These are phyloP conservation scores for Umbelopsis sp. DNA, from an alignment of 192 early-diverging fungal species.

Conservation along the genomic window DNA sequence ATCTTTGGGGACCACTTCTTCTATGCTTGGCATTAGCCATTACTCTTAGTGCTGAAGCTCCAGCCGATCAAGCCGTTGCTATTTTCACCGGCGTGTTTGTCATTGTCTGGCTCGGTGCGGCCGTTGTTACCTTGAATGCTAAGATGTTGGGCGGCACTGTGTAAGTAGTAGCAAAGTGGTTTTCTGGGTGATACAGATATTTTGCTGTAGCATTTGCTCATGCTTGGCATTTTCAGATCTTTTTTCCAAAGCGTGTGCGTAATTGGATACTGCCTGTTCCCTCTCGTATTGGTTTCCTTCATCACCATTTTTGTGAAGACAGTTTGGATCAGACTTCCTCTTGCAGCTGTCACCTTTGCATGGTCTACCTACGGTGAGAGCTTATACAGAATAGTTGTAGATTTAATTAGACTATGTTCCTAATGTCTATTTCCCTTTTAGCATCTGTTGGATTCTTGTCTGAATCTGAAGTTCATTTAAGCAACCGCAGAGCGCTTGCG, in stretches of 20 bases:
- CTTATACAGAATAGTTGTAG: neutral
- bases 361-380: slow-evolving; percentile 86
- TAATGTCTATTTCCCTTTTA: slow-evolving; percentile 32
- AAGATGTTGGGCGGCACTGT: slow-evolving; percentile 92
- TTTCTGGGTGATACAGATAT: neutral
- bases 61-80: slow-evolving; percentile 75
- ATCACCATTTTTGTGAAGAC: slow-evolving; percentile 66
- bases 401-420: neutral
- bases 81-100: slow-evolving; percentile 94
- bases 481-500: slow-evolving; percentile 82
- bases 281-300: slow-evolving; percentile 81
- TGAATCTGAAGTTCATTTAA: slow-evolving; percentile 71
- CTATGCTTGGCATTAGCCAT: slow-evolving; percentile 91
- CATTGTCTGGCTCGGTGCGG: slow-evolving; percentile 94
- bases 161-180: slow-evolving; percentile 48
- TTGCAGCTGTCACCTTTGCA: slow-evolving; percentile 75
- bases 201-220: neutral
- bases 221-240: slow-evolving; percentile 57
- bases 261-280: slow-evolving; percentile 96
- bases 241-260: slow-evolving; percentile 98
- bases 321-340: slow-evolving; percentile 73
- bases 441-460: slow-evolving; percentile 93
- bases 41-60: slow-evolving; percentile 78
- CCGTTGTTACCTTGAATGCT: slow-evolving; percentile 93
- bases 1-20: slow-evolving; percentile 95